Evolutionary conservation across 345 rosid species (phyloP), one percentile per base, ranked within the genome.

Genomic region (Citrus sp.): DNA sequence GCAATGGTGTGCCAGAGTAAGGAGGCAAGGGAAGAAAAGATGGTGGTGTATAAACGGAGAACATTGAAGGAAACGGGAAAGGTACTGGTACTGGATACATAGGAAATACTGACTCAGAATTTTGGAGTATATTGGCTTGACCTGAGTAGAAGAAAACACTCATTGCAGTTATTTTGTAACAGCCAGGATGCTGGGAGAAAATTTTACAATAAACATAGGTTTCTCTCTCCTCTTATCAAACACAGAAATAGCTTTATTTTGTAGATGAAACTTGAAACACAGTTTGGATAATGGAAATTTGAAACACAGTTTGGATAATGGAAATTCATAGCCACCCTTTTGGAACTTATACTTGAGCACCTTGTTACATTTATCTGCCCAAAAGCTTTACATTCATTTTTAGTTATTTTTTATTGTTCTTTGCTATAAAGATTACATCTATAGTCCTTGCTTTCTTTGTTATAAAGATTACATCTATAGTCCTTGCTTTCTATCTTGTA

Each of bases 41-140:
- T 71, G 64, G 9, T 75, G 63, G 84, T 85, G 25, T 85, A 85
- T 5, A 10, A 58, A 9, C 72, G 84, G 30, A 76, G 80, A 24
- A 24, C 70, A 49, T 24, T 66, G 1, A 35, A 28, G 72, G 42
- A 78, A 74, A 71, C 62, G 1, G 63, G 62, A 70, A 68, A 40
- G n/a, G 51, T 13, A 46, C 61, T 7, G 9, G 10, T 67, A 61
- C 62, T 24, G 66, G 75, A 18, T 37, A 25, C 19, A 14, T 13
- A 25, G 56, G 10, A 34, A 37, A 35, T 37, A 34, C 32, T 30
- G 13, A 35, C 60, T 21, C 62, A 54, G 27, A 32, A 32, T 55
- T 30, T 18, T 54, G 18, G 61, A 19, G 2, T 7, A 27, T 19
- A n/a, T 8, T 27, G 40, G 42, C 25, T 56, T 72, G 40, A 72